Evolutionary conservation across 371 early-diverging fungal species (phyloP).

Genomic region (Saksenaea oblongispora): DNA sequence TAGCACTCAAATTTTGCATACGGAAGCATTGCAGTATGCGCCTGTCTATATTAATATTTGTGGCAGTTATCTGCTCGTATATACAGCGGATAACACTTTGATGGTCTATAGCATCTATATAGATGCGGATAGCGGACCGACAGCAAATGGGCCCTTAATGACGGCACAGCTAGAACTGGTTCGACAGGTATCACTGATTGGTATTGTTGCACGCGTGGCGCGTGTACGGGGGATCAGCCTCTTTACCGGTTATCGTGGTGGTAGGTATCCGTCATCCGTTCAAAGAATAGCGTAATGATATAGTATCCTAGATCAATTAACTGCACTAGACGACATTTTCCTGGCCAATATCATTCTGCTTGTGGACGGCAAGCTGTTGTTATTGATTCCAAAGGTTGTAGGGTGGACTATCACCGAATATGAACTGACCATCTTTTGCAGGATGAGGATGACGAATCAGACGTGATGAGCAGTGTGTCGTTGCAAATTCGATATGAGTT

Average conservation of each 20-base stretch:
- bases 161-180: conserved; percentile 50
- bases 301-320: conserved; percentile 33
- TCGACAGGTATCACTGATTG: conserved; percentile 68
- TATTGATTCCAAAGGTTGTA: conserved; percentile 47
- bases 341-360: conserved; percentile 49
- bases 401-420: too few species aligned
- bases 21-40: conserved; percentile 43
- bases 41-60: conserved; percentile 61
- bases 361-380: conserved; percentile 49
- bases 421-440: too few species aligned
- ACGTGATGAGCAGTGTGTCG: conserved; percentile 15
- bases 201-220: conserved; percentile 58
- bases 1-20: conserved; percentile 56
- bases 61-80: conserved; percentile 63
- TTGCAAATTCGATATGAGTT: conserved; percentile 53
- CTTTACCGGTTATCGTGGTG: conserved; percentile 42
- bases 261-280: conserved; percentile 10
- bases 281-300: not conserved
- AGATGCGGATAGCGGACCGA: conserved; percentile 8
- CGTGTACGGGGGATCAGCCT: conserved; percentile 59
- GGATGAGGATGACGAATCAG: conserved; percentile 35
- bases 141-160: conserved; percentile 9
- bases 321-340: conserved; percentile 31
- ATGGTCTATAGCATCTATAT: conserved; percentile 31
- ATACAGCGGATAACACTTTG: conserved; percentile 72